Evolutionary conservation across 2,329 filamentous ascomycete genomes (phyloP).

Genomic region (Cladosporium sp.): DNA sequence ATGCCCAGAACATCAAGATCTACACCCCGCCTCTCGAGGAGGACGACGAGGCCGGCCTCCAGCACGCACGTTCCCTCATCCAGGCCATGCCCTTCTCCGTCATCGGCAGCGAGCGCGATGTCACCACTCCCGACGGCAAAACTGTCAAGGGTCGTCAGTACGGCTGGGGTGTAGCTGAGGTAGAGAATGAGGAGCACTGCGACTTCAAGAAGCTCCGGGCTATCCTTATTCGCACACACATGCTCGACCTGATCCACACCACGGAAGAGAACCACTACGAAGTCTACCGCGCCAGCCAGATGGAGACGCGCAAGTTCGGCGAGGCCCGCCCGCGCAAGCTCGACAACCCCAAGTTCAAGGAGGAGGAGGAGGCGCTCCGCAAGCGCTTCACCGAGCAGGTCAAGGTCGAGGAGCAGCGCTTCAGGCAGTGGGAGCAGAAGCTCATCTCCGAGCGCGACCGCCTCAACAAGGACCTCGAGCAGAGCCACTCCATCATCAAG

Average conservation of each 20-base stretch:
- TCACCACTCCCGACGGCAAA: conserved; percentile 91
- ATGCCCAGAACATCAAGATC: conserved; percentile 99
- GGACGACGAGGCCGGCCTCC: conserved; percentile 92
- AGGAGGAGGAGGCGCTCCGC: conserved; percentile 95
- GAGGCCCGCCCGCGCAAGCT: conserved; percentile 96
- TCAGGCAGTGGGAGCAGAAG: conserved; percentile 99
- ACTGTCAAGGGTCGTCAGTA: conserved; percentile 99
- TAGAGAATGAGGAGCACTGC: conserved; percentile 99
- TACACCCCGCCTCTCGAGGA: conserved; percentile 98
- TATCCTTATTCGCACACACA: conserved; percentile 91
- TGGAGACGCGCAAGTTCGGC: conserved; percentile 99
- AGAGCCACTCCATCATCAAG: conserved; percentile 89
- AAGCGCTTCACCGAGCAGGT: conserved; percentile 99
- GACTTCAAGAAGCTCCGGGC: conserved; percentile 99
- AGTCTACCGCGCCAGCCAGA: conserved; percentile 97
- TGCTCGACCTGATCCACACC: conserved; percentile 99
- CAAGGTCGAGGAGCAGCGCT: conserved; percentile 99
- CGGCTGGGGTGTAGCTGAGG: conserved; percentile 98
- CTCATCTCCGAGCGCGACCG: conserved; percentile 97
- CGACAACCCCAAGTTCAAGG: conserved; percentile 99
- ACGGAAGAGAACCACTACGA: conserved; percentile 99
- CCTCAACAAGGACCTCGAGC: conserved; percentile 99
- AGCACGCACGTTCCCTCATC: conserved; percentile 92
- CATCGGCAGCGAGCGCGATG: conserved; percentile 98
- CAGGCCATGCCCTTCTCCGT: conserved; percentile 98